Base-by-base conservation (phyloP, 441 rosid genomes). In the Jatropha podagrica region DNA sequence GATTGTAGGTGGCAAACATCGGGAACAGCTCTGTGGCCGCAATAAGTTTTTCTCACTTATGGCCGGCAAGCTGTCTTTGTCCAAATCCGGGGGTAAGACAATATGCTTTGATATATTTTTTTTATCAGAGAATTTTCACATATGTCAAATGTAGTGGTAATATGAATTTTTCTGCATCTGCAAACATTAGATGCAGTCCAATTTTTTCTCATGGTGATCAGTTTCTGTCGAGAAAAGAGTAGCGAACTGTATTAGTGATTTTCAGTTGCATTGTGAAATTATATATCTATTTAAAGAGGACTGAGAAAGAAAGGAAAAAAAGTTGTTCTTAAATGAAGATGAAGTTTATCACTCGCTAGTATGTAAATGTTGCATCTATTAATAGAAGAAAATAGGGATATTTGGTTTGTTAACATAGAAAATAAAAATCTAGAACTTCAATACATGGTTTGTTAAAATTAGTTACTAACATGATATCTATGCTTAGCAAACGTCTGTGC, bases 21-120 rank as follows among this genome's bases (percentile, higher is more conserved):
- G 37, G 37, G 69, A 76, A 72, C 77, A 71, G 75, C 79, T 76
- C 68, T 79, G 75, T 62, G 79, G 86, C 66, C 74, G 71, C 71
- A 81, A 66, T 69, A 84, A 83, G 79, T 69, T 85, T 74, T 79
- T 87, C 75, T 79, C 85, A 76, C 68, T 79, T 62, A 67, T 81
- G 81, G 74, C 91, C 38, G 70, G 85, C 73, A 77, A 77, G 65
- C 74, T 72, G 27, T 74, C 58, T 68, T 77, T 80, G 56, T 80
- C 85, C 74, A 83, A 87, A 83, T 71, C 71, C 73, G 72, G 75
- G 72, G 88, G 87, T 86, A 77, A 56, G 79, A 58, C 56, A 46
- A 27, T 55, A 27, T 54, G 55, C 38, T 70, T 55, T 14, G 1
- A 23, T 62, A 63, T 6, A 23, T 49, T 66, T 67, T 40, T 8